Percentiles rank a stretch among this genome's conserved stretches.
phyloP scores from a whole-genome alignment of 2,329 filamentous ascomycete genomes.

The Colletotrichum sansevieriae region DNA sequence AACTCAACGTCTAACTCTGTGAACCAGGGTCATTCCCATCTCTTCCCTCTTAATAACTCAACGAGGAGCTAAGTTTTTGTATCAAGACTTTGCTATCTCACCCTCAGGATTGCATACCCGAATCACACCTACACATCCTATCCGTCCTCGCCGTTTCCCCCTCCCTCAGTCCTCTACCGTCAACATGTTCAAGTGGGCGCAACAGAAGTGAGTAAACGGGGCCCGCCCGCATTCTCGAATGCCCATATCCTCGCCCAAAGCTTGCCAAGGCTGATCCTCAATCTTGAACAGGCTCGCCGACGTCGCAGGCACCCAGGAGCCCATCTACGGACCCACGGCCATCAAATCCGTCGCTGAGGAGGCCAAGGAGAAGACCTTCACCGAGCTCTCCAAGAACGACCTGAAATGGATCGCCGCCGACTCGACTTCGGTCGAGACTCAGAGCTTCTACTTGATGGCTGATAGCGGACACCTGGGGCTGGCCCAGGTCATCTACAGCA shows the following conservation, averaged over 20 bases:
- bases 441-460: conserved; percentile 91
- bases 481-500: conserved; percentile 96
- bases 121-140: background rate
- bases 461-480: conserved; percentile 83
- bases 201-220: conserved; percentile 78
- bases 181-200: conserved; percentile 93
- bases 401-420: conserved; percentile 86
- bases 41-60: conserved; percentile 35
- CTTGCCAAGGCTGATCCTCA: conserved; percentile 38
- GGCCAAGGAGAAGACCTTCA: conserved; percentile 81
- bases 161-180: background rate
- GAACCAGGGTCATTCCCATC: conserved; percentile 5
- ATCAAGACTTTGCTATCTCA: conserved; percentile 24
- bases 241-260: conserved; percentile 44
- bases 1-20: conserved; percentile 31
- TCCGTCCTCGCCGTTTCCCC: background rate
- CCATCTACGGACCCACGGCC: conserved; percentile 91
- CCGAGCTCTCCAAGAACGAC: conserved; percentile 81
- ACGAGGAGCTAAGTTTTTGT: conserved; percentile 33
- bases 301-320: conserved; percentile 95
- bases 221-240: conserved; percentile 27
- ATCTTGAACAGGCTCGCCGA: conserved; percentile 69
- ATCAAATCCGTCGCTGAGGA: conserved; percentile 89
- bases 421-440: conserved; percentile 91
- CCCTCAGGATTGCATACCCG: background rate